Conservation (phyloP, 768 basidiomycete genomes). For the Tephrocybe sp. region DNA sequence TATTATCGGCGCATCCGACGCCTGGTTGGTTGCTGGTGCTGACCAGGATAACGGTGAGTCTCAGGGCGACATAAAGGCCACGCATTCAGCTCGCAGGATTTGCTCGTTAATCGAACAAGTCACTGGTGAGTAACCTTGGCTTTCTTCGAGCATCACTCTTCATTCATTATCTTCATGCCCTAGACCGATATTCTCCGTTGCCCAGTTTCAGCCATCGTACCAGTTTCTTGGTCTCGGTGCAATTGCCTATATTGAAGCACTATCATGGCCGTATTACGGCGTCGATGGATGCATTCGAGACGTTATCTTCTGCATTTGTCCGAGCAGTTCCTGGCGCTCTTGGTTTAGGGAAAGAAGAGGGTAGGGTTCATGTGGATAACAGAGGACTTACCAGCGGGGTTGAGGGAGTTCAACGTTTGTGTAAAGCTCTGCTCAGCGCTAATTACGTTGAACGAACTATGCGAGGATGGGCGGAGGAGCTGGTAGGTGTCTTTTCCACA, state of each 20-base stretch:
- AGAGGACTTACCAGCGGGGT: constrained; percentile 75
- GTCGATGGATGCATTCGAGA: constrained; percentile 93
- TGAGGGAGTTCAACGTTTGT: constrained; percentile 78
- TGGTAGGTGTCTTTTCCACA: constrained; percentile 46
- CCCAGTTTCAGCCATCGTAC: constrained; percentile 75
- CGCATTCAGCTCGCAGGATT: constrained; percentile 79
- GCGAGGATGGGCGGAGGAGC: constrained; percentile 85
- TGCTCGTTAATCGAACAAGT: constrained; percentile 89
- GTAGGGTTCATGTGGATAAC: constrained; percentile 47
- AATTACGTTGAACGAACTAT: constrained; percentile 68
- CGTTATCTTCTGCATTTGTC: constrained; percentile 81
- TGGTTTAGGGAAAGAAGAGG: constrained; percentile 45
- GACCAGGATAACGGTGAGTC: constrained; percentile 50
- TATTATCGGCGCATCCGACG: constrained; percentile 76
- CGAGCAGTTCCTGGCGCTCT: constrained; percentile 93
- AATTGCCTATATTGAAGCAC: constrained; percentile 77
- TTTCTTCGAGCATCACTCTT: neutral
- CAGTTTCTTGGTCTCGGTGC: constrained; percentile 80
- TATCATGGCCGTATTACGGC: constrained; percentile 78
- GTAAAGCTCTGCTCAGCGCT: constrained; percentile 84
- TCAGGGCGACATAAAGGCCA: constrained; percentile 55
- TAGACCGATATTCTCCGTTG: constrained; percentile 90
- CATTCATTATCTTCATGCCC: neutral
- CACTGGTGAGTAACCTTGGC: constrained; percentile 54
- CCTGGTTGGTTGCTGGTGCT: constrained; percentile 75